phyloP scores from a whole-genome alignment of 2,329 filamentous ascomycete genomes.

The Cladobotryum mycophilum region DNA sequence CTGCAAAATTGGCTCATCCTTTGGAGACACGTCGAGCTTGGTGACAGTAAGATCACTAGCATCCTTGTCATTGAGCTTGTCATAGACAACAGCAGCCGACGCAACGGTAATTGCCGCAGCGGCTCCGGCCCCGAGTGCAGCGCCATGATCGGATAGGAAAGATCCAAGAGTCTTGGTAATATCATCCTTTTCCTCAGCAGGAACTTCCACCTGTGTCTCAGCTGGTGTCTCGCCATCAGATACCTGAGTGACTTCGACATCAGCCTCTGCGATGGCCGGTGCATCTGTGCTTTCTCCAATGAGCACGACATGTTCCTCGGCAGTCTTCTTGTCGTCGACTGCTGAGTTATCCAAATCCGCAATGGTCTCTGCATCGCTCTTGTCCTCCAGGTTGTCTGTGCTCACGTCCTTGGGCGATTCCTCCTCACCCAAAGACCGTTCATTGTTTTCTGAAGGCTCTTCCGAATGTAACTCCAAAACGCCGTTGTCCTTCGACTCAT shows the following conservation, averaged over 20 bases:
- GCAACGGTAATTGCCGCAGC: constrained; percentile 6
- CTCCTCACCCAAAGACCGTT: constrained; percentile 16
- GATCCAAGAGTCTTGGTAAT: constrained; percentile 4
- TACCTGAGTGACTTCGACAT: not conserved
- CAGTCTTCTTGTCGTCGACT: not conserved
- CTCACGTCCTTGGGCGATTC: constrained; percentile 10
- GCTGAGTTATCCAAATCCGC: not conserved
- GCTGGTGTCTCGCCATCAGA: not conserved
- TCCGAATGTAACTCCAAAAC: constrained; percentile 24
- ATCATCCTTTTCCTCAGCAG: constrained; percentile 6
- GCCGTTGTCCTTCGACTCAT: constrained; percentile 18
- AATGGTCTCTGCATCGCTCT: not conserved
- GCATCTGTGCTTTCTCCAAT: not conserved
- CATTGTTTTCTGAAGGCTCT: constrained; percentile 19
- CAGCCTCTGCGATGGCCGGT: not conserved
- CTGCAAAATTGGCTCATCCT: constrained; percentile 1
- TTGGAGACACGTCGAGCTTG: not conserved
- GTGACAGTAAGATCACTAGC: not conserved
- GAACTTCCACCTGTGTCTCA: not conserved
- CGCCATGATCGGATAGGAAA: constrained; percentile 1
- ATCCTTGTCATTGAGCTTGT: not conserved
- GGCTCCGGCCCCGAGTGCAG: constrained; percentile 8
- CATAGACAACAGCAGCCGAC: constrained; percentile 6
- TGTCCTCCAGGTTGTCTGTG: not conserved
- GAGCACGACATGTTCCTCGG: not conserved